Evolutionary conservation across 2,329 filamentous ascomycete genomes (phyloP).

Genomic region (Beauveria scarabaeidicola): DNA sequence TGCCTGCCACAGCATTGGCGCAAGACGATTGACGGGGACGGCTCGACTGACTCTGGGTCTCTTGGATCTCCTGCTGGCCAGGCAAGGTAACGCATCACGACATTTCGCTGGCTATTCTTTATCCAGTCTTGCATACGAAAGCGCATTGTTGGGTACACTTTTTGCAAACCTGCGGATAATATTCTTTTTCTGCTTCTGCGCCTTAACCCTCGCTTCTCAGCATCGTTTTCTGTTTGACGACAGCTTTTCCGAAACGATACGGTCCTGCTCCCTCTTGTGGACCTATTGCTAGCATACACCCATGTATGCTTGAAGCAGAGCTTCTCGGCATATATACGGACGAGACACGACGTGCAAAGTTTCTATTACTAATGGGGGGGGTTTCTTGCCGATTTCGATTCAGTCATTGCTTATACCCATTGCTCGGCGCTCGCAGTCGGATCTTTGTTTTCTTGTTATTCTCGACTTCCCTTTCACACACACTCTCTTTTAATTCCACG

Average conservation of each 20-base stretch:
- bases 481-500: not conserved
- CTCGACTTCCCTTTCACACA: not conserved
- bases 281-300: not conserved
- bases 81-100: not conserved
- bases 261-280: not conserved
- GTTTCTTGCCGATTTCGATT: not conserved
- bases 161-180: not conserved
- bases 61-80: constrained; percentile 16
- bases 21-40: constrained; percentile 90
- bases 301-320: not conserved
- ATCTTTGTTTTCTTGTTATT: not conserved
- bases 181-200: not conserved
- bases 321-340: not conserved
- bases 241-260: not conserved
- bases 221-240: not conserved
- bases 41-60: constrained; percentile 56
- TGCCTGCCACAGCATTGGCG: constrained; percentile 93
- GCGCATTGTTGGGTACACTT: constrained; percentile 4
- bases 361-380: not conserved
- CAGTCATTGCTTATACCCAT: constrained; percentile 11
- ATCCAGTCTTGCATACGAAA: constrained; percentile 4
- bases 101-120: not conserved
- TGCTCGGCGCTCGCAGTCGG: constrained; percentile 8
- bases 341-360: constrained; percentile 7
- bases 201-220: not conserved